These are phyloP conservation scores for Arabidopsis arenosa DNA, from an alignment of 345 rosid genomes.

Conservation along the genomic window DNA sequence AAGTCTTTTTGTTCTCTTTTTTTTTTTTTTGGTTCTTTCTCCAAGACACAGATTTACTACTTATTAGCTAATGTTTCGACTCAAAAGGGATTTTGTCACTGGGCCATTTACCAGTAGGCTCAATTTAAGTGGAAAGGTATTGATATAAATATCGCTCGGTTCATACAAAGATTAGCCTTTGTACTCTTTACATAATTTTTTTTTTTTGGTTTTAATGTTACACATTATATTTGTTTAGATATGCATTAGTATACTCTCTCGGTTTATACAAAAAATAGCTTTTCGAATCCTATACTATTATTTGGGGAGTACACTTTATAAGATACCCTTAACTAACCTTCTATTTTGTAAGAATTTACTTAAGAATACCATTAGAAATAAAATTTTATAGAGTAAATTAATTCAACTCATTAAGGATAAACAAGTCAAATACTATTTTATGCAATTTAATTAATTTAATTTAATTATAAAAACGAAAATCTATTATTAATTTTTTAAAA, in stretches of 20 bases:
- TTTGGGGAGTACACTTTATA: too few relatives aligned
- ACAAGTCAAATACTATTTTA: too few relatives aligned
- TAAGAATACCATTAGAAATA: too few relatives aligned
- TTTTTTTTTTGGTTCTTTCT: constrained; percentile 8
- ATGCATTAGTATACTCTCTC: background rate
- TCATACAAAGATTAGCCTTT: background rate
- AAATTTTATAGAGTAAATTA: too few relatives aligned
- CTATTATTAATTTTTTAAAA: too few relatives aligned
- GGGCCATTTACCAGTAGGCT: constrained; percentile 16
- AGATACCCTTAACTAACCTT: too few relatives aligned
- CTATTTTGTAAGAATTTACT: too few relatives aligned
- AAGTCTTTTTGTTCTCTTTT: constrained; percentile 24
- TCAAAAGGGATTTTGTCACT: background rate
- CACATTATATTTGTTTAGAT: background rate
- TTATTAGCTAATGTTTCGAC: background rate
- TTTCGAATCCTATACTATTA: too few relatives aligned
- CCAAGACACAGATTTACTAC: constrained; percentile 12
- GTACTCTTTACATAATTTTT: background rate
- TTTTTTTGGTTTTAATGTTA: too few relatives aligned
- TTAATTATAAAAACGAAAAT: too few relatives aligned
- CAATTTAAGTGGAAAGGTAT: constrained; percentile 13
- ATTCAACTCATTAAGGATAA: too few relatives aligned
- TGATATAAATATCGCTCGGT: constrained; percentile 2
- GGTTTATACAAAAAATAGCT: background rate
- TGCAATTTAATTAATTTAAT: too few relatives aligned